Evolutionary conservation across 2,329 filamentous ascomycete species (phyloP).

Genomic region (Colletotrichum sp.): DNA sequence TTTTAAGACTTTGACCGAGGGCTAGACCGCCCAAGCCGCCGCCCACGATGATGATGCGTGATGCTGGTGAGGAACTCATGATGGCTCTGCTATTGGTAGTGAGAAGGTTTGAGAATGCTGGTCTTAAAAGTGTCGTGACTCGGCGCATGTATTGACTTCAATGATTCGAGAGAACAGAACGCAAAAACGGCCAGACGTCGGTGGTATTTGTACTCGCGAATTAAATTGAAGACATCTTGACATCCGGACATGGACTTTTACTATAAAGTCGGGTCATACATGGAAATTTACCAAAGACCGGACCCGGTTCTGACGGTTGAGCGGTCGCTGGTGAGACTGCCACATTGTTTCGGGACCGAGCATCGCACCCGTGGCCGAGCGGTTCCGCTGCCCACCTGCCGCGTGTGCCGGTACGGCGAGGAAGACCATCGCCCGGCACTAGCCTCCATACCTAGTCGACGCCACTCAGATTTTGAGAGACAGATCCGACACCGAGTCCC

Average conservation of each 20-base stretch:
- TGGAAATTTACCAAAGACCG: background rate
- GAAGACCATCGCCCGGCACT: background rate
- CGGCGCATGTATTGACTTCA: background rate
- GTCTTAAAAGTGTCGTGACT: background rate
- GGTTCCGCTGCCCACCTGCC: background rate
- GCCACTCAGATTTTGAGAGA: background rate
- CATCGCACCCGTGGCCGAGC: background rate
- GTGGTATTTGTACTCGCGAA: rapidly evolving
- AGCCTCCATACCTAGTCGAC: background rate
- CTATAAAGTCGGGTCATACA: background rate
- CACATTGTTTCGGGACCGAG: background rate
- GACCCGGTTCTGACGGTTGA: background rate
- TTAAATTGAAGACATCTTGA: background rate
- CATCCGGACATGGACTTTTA: background rate
- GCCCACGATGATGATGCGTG: background rate
- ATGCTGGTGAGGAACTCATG: background rate
- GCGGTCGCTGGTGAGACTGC: background rate
- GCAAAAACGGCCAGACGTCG: rapidly evolving
- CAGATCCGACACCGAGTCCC: too few relatives aligned
- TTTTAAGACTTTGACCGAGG: background rate
- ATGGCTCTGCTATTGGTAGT: rapidly evolving
- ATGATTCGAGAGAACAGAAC: background rate
- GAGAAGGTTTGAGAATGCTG: rapidly evolving
- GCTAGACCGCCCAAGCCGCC: background rate
- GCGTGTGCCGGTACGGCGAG: background rate